Percentiles rank a stretch among this genome's conserved stretches.
phyloP scores from a whole-genome alignment of 2,329 filamentous ascomycete genomes.

The Arthrobotrys iridis region DNA sequence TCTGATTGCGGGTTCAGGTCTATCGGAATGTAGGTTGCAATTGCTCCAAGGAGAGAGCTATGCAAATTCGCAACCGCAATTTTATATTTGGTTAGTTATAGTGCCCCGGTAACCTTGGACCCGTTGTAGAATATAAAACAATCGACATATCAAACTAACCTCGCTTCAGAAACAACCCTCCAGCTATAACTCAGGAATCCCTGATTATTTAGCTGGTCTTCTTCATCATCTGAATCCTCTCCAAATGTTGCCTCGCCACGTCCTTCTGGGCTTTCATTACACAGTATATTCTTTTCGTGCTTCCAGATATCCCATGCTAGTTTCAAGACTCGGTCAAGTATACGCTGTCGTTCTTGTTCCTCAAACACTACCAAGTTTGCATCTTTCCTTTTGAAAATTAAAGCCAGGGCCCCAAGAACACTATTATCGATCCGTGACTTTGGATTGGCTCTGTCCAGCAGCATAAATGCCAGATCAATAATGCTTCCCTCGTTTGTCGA shows the following conservation, averaged over 20 bases:
- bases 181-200: slow-evolving; percentile 94
- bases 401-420: slow-evolving; percentile 60
- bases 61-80: slow-evolving; percentile 4
- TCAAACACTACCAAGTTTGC: slow-evolving; percentile 61
- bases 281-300: slow-evolving; percentile 79
- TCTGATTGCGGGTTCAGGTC: slow-evolving; percentile 56
- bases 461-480: slow-evolving; percentile 19
- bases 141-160: slow-evolving; percentile 65
- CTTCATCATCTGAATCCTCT: slow-evolving; percentile 63
- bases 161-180: slow-evolving; percentile 92
- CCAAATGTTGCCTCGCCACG: slow-evolving; percentile 75
- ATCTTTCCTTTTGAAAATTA: slow-evolving; percentile 44
- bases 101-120: no score
- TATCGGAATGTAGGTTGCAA: slow-evolving; percentile 62
- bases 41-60: slow-evolving; percentile 58
- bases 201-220: slow-evolving; percentile 75
- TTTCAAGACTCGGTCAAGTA: slow-evolving; percentile 63
- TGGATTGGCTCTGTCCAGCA: slow-evolving; percentile 61
- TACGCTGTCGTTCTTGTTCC: slow-evolving; percentile 65
- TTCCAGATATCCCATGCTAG: slow-evolving; percentile 78
- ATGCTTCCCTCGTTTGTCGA: slow-evolving; percentile 16
- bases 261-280: slow-evolving; percentile 93
- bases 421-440: slow-evolving; percentile 65
- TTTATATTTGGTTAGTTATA: no score
- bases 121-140: no score